Conservation (phyloP, 768 basidiomycete genomes). For the Crepidotus variabilis region DNA sequence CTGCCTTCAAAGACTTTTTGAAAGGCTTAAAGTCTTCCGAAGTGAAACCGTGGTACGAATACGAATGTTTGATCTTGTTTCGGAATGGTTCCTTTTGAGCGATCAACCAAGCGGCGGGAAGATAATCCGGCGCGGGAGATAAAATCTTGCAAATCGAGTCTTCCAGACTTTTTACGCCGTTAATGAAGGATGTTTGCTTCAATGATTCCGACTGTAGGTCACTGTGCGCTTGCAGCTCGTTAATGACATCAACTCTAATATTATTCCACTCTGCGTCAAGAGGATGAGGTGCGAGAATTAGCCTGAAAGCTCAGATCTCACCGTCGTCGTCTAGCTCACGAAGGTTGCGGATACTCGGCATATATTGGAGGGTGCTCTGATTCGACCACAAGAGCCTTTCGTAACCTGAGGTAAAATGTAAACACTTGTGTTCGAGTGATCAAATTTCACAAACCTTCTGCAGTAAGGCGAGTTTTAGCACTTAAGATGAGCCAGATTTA, state of each 20-base stretch:
- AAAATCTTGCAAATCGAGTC: background rate
- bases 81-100: constrained; percentile 18
- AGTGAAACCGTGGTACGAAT: background rate
- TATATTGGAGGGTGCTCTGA: too few relatives aligned
- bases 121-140: background rate
- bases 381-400: too few relatives aligned
- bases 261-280: constrained; percentile 20
- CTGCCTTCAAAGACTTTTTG: constrained; percentile 3
- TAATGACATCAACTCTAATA: constrained; percentile 17
- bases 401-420: too few relatives aligned
- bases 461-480: too few relatives aligned
- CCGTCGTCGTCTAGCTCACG: constrained; percentile 21
- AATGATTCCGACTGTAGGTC: background rate
- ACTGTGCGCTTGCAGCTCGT: constrained; percentile 8
- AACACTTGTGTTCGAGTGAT: too few relatives aligned
- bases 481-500: too few relatives aligned
- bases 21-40: constrained; percentile 8
- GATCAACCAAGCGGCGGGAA: constrained; percentile 14
- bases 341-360: constrained; percentile 1
- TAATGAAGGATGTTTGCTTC: background rate
- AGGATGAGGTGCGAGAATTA: background rate
- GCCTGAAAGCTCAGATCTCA: background rate
- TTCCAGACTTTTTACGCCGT: background rate
- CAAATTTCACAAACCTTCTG: too few relatives aligned
- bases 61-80: constrained; percentile 15